These are phyloP conservation scores for Diplodia corticola DNA, from an alignment of 2,329 filamentous ascomycete species.

Conservation along the genomic window DNA sequence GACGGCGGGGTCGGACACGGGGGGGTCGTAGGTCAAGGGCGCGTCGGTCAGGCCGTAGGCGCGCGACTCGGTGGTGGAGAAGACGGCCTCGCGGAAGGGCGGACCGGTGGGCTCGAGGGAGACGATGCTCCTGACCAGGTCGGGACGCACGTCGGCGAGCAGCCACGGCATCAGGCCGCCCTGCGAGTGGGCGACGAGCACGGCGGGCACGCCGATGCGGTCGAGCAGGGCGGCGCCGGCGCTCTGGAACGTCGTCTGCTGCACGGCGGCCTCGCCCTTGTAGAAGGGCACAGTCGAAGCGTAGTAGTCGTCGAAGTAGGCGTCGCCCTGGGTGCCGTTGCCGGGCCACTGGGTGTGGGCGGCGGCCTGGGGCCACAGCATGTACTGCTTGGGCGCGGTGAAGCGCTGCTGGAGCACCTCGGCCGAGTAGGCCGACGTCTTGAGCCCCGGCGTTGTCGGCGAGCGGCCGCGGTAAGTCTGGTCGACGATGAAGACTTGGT, in stretches of 20 bases:
- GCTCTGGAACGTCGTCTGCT: conserved; percentile 11
- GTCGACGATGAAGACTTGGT: conserved; percentile 52
- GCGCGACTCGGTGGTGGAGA: background rate
- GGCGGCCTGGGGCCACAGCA: conserved; percentile 45
- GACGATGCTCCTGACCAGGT: conserved; percentile 52
- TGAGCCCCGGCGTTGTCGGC: conserved; percentile 39
- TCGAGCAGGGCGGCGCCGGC: conserved; percentile 43
- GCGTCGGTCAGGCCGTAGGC: conserved; percentile 20
- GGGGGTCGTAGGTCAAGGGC: conserved; percentile 9
- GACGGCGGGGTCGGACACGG: background rate
- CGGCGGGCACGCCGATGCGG: conserved; percentile 40
- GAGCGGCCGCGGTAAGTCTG: conserved; percentile 50
- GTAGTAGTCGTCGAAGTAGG: conserved; percentile 52
- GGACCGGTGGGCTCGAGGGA: conserved; percentile 28
- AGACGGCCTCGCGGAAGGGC: conserved; percentile 22
- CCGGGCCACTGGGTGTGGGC: conserved; percentile 47
- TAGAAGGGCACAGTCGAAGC: background rate
- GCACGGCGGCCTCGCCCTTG: background rate
- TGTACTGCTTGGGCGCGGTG: conserved; percentile 39
- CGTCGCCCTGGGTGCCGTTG: conserved; percentile 39
- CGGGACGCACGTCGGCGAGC: conserved; percentile 51
- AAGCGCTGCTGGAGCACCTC: conserved; percentile 32
- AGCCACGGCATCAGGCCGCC: conserved; percentile 51
- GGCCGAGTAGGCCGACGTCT: conserved; percentile 24
- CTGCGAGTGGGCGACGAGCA: conserved; percentile 55